Percentiles rank a stretch among this genome's conserved stretches.
phyloP scores from a whole-genome alignment of 352 stramenopile species.

The Elongisporangium prolatum region DNA sequence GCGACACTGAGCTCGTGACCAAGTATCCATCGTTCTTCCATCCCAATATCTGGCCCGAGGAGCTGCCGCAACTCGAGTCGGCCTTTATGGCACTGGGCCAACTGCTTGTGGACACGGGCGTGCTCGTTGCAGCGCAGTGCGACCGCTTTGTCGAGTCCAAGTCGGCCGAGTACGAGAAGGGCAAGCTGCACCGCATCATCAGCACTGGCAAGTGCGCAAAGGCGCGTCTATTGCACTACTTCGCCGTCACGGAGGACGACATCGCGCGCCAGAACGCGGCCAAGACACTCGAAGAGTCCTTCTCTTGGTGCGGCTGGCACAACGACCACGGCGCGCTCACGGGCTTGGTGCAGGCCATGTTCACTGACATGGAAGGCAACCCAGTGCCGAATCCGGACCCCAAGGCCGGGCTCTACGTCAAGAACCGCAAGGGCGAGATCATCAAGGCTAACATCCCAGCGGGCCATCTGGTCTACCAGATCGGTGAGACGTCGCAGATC shows the following conservation, averaged over 20 bases:
- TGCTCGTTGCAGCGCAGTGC: constrained; percentile 90
- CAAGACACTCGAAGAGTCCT: constrained; percentile 57
- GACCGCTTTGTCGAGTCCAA: constrained; percentile 85
- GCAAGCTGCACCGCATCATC: constrained; percentile 89
- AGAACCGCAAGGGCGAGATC: constrained; percentile 86
- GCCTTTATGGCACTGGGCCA: constrained; percentile 90
- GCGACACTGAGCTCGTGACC: constrained; percentile 69
- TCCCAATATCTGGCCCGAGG: constrained; percentile 91
- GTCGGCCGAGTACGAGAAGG: constrained; percentile 67
- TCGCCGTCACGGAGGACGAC: constrained; percentile 69
- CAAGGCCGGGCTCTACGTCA: constrained; percentile 90
- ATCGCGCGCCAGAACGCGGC: constrained; percentile 44
- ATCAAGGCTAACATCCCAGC: constrained; percentile 86
- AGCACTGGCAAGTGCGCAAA: constrained; percentile 88
- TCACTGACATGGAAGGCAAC: constrained; percentile 72
- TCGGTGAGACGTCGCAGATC: constrained; percentile 95
- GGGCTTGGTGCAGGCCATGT: constrained; percentile 90
- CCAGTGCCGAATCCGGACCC: constrained; percentile 73
- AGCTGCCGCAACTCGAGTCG: constrained; percentile 78
- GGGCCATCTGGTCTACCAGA: constrained; percentile 91
- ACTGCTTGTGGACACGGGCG: constrained; percentile 90
- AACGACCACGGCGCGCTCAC: constrained; percentile 96
- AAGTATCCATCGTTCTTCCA: constrained; percentile 90
- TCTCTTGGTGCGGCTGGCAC: constrained; percentile 98
- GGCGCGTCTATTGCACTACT: constrained; percentile 96